Conservation (phyloP, 352 stramenopile genomes). For the Phytophthora sp. region DNA sequence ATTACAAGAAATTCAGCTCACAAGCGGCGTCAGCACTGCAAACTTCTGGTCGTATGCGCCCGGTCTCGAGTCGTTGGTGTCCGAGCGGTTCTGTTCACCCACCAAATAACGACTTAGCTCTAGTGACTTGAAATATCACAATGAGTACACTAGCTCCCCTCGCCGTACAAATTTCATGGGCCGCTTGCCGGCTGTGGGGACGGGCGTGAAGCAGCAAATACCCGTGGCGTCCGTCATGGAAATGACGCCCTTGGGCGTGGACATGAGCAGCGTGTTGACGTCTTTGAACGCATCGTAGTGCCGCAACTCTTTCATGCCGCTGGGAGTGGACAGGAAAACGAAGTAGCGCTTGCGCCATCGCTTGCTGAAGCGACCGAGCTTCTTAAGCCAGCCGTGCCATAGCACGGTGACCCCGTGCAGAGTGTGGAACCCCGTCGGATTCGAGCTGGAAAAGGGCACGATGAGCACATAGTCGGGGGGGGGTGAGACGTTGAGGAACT, state of each 20-base stretch:
- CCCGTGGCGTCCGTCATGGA: constrained; percentile 72
- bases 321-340: constrained; percentile 70
- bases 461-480: constrained; percentile 8
- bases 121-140: no score
- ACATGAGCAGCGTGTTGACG: constrained; percentile 58
- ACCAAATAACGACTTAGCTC: constrained; percentile 2
- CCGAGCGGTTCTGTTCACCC: constrained; percentile 49
- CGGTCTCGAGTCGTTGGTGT: constrained; percentile 56
- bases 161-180: constrained; percentile 63
- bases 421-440: constrained; percentile 54
- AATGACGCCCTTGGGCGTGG: constrained; percentile 78
- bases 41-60: constrained; percentile 80
- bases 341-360: constrained; percentile 83
- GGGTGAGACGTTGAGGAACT: constrained; percentile 11
- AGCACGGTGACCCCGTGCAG: constrained; percentile 70
- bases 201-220: constrained; percentile 76
- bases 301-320: constrained; percentile 75
- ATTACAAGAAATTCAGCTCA: constrained; percentile 27
- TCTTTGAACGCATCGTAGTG: constrained; percentile 80
- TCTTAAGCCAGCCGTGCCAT: constrained; percentile 87
- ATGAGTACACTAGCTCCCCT: neutral
- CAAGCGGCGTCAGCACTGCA: constrained; percentile 70
- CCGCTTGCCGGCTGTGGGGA: constrained; percentile 48
- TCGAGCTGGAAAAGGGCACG: constrained; percentile 42
- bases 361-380: constrained; percentile 84